These are phyloP conservation scores for Phytomonas sp. DNA, from an alignment of 208 protist species.

Conservation along the genomic window DNA sequence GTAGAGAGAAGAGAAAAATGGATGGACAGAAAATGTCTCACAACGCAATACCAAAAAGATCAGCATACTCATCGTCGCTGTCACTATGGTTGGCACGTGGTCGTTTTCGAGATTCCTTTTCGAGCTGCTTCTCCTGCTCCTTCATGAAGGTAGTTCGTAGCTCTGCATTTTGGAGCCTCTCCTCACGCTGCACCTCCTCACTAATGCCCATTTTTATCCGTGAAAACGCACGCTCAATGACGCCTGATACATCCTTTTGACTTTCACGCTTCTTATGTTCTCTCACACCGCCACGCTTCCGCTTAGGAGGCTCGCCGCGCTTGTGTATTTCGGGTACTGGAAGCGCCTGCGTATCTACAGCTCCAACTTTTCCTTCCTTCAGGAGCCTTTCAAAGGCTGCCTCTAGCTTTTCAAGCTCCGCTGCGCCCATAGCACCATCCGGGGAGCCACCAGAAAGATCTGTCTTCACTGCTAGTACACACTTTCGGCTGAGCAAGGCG, in stretches of 20 bases:
- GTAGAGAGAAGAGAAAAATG: neutral
- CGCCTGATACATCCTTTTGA: constrained; percentile 35
- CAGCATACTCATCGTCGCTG: constrained; percentile 61
- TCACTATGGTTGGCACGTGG: constrained; percentile 20
- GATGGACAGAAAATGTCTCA: neutral
- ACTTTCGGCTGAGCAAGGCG: constrained; percentile 55
- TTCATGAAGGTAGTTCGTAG: constrained; percentile 47
- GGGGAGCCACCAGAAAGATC: constrained; percentile 32
- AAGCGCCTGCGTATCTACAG: constrained; percentile 68
- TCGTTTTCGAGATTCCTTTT: constrained; percentile 40
- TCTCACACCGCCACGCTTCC: constrained; percentile 55
- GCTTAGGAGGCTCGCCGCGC: constrained; percentile 33
- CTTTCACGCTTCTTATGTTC: constrained; percentile 48
- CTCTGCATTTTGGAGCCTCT: constrained; percentile 54
- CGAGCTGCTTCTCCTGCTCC: constrained; percentile 34
- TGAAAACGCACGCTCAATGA: constrained; percentile 56
- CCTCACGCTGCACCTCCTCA: constrained; percentile 69
- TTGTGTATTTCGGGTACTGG: constrained; percentile 57
- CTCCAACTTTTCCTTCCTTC: constrained; percentile 59
- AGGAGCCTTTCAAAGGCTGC: constrained; percentile 38
- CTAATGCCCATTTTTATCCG: constrained; percentile 80
- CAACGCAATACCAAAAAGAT: constrained; percentile 51
- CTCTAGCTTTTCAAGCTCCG: constrained; percentile 37
- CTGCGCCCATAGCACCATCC: constrained; percentile 35
- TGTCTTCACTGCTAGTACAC: constrained; percentile 40